Conservation (phyloP, 2,329 filamentous ascomycete genomes). For the Magnaporthiopsis poae region DNA sequence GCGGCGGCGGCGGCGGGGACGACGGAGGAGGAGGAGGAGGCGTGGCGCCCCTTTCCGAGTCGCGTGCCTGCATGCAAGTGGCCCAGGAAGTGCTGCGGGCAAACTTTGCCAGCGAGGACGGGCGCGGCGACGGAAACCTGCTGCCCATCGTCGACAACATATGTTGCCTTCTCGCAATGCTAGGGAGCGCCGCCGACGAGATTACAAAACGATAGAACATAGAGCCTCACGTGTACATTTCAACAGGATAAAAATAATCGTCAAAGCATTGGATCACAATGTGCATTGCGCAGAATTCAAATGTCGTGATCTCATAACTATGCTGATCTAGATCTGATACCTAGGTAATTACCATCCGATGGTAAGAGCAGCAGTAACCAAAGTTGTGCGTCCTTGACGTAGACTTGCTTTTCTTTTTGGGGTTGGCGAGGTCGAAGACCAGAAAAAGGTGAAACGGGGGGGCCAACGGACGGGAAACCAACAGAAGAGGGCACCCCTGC, state of each 20-base stretch:
- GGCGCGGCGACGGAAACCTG: conserved; percentile 25
- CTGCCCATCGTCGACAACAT: conserved; percentile 60
- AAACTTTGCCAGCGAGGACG: conserved; percentile 36
- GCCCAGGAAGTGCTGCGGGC: conserved; percentile 45
- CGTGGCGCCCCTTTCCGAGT: conserved; percentile 40
- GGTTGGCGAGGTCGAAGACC: not conserved
- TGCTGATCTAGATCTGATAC: not conserved
- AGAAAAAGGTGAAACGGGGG: not conserved
- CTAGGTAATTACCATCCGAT: not conserved
- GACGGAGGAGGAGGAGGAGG: conserved; percentile 10
- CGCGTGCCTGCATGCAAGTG: conserved; percentile 48
- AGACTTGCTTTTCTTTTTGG: not conserved
- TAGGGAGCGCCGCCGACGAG: conserved; percentile 38
- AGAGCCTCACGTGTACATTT: not conserved
- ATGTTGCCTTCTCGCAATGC: conserved; percentile 51
- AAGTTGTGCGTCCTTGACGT: not conserved
- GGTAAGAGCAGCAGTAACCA: not conserved
- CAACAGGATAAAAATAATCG: not conserved
- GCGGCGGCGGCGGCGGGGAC: conserved; percentile 14
- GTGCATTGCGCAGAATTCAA: not conserved
- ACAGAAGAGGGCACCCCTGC: not conserved
- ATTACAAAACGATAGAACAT: conserved; percentile 7
- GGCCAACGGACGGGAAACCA: not conserved
- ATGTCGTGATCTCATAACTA: not conserved
- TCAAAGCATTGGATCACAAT: not conserved